Evolutionary conservation across 257 asterid species (phyloP), one percentile per base, ranked within the genome.

Genomic region (Salvia splendens): DNA sequence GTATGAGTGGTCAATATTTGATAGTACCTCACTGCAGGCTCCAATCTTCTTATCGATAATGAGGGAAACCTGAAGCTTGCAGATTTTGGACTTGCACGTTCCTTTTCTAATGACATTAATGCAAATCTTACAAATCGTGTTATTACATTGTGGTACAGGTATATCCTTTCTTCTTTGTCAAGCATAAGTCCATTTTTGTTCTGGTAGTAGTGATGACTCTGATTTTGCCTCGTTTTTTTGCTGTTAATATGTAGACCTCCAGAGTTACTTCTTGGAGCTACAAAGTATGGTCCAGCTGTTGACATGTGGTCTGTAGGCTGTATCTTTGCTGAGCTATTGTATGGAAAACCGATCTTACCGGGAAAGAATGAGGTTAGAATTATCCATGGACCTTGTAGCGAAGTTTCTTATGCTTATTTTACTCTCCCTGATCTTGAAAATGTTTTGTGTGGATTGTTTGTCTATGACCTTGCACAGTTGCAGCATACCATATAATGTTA

Each of bases 261-360:
- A 16, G 98, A 93, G 77, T 83, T 93, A 78, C 92, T 93, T 69
- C 96, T 93, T 59, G 98, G 98, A 77, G 94, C 97, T 78, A 93
- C 96, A 32, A 88, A 90, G 74, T 93, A 93, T 79, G 98, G 97
- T 63, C 95, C 98, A 45, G 85, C 97, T 41, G 97, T 93, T 72
- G 98, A 93, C 83, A 83, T 93, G 98, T 93, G 98, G 98, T 93
- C 98, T 16, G 98, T 89, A 67, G 98, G 98, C 72, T 93, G 98
- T 75, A 89, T 93, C 71, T 93, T 93, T 76, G 97, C 97, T 59
- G 98, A 93, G 77, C 96, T 93, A 70, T 78, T 93, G 83, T 61
- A 77, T 61, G 98, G 94, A 50, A 93, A 86, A 60, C 96, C 97
- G 11, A 93, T 93, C 71, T 82, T 93, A 75, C 81, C 92, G 0